Percentiles rank a stretch among this genome's conserved stretches.
phyloP scores from a whole-genome alignment of 176 grass and related monocot species.

The Avena insularis region DNA sequence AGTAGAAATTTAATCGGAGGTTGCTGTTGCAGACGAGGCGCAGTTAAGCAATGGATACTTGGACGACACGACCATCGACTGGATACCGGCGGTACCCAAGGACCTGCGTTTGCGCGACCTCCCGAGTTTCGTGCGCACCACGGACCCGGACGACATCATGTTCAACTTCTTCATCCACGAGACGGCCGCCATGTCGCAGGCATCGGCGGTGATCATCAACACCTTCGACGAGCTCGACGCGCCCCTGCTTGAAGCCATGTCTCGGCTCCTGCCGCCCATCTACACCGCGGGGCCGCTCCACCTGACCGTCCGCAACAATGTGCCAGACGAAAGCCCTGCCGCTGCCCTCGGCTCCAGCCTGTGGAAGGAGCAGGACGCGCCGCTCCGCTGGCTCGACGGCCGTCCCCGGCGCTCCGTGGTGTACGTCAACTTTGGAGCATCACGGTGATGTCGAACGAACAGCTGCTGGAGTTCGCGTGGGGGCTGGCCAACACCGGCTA shows the following conservation, averaged over 20 bases:
- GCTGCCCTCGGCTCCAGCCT: slow-evolving; percentile 37
- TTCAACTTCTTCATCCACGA: slow-evolving; percentile 57
- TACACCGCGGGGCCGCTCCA: slow-evolving; percentile 50
- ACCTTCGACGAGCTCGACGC: slow-evolving; percentile 55
- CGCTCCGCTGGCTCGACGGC: slow-evolving; percentile 49
- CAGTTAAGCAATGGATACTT: slow-evolving; percentile 21
- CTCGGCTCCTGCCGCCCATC: slow-evolving; percentile 1
- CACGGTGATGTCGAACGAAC: slow-evolving; percentile 48
- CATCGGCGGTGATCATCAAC: slow-evolving; percentile 49
- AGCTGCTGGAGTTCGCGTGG: slow-evolving; percentile 77
- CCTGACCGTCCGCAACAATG: slow-evolving; percentile 35
- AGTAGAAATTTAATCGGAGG: too few species aligned
- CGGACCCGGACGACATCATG: slow-evolving; percentile 49
- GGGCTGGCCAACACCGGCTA: slow-evolving; percentile 56
- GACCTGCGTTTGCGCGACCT: slow-evolving; percentile 47
- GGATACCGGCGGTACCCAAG: slow-evolving; percentile 11
- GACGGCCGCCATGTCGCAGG: slow-evolving; percentile 41
- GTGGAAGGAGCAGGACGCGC: slow-evolving; percentile 47
- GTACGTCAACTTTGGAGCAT: slow-evolving; percentile 65
- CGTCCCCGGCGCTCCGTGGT: not conserved
- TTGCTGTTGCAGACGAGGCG: not conserved
- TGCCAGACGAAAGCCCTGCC: slow-evolving; percentile 23
- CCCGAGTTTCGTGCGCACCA: slow-evolving; percentile 51
- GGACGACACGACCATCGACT: slow-evolving; percentile 35
- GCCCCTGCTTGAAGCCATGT: slow-evolving; percentile 12